A percentile compares a stretch with the other conserved stretches of the same genome.
These are phyloP conservation scores for Fermentozyma sake DNA, from an alignment of 1,139 yeast genomes.

Conservation along the genomic window DNA sequence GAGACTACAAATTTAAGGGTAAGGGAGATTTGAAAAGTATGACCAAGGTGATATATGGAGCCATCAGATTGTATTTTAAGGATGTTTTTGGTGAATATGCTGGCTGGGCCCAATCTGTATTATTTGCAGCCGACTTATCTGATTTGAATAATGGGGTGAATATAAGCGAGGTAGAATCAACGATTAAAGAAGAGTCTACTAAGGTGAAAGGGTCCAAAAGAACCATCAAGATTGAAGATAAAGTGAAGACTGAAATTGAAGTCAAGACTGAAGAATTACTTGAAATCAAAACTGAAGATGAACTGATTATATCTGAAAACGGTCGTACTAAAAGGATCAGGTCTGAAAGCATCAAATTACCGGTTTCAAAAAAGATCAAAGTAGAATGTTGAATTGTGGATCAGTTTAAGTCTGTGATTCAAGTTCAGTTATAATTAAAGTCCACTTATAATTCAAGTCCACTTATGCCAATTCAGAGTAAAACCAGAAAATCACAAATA, in stretches of 20 bases:
- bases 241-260: slow-evolving; percentile 1
- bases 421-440: too few species aligned
- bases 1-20: slow-evolving; percentile 67
- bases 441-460: too few species aligned
- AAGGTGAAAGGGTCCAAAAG: background rate
- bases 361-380: background rate
- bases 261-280: slow-evolving; percentile 1
- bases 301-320: background rate
- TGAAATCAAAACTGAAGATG: too few species aligned
- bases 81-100: slow-evolving; percentile 85
- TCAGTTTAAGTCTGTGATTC: too few species aligned
- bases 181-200: slow-evolving; percentile 4
- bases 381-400: too few species aligned
- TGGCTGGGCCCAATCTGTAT: slow-evolving; percentile 96
- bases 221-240: slow-evolving; percentile 1
- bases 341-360: background rate
- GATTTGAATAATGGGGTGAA: slow-evolving; percentile 54
- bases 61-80: slow-evolving; percentile 58
- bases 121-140: slow-evolving; percentile 78
- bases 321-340: background rate
- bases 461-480: too few species aligned
- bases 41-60: slow-evolving; percentile 56
- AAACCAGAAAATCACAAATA: too few species aligned
- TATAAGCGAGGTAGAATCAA: slow-evolving; percentile 6
- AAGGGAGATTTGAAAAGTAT: slow-evolving; percentile 44